phyloP scores from a whole-genome alignment of 2,329 filamentous ascomycete species.

The Sporothrix pseudoabietina region DNA sequence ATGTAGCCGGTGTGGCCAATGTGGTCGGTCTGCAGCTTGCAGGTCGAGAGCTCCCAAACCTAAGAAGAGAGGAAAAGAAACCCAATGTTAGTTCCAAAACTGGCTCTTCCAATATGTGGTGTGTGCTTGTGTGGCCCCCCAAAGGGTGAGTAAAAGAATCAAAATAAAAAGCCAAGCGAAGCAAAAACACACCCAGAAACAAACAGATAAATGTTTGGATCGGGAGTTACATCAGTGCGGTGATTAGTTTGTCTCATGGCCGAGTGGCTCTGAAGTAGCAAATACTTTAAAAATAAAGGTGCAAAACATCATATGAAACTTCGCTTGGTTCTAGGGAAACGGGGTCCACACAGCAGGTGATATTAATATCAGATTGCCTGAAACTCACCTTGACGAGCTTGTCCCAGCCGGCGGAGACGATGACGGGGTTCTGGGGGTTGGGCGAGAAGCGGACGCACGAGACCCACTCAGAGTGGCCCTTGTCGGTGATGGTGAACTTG shows the following conservation, averaged over 20 bases:
- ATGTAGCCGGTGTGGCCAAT: conserved; percentile 99
- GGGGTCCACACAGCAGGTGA: not conserved
- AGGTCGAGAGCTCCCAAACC: conserved; percentile 99
- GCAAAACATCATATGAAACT: conserved; percentile 83
- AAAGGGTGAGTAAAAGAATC: not conserved
- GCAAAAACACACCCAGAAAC: not conserved
- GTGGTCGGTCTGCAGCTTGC: conserved; percentile 99
- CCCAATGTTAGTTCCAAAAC: conserved; percentile 10
- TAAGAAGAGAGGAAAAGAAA: conserved; percentile 43
- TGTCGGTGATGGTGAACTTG: conserved; percentile 99
- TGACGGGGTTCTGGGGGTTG: conserved; percentile 99
- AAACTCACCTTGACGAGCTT: conserved; percentile 98
- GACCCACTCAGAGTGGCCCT: conserved; percentile 99
- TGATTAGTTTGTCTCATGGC: conserved; percentile 89
- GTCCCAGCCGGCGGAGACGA: conserved; percentile 98
- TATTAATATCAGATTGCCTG: not conserved
- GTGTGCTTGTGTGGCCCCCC: not conserved
- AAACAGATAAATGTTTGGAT: conserved; percentile 12
- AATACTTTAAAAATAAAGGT: conserved; percentile 80
- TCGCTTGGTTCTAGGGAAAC: not conserved
- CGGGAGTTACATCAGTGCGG: conserved; percentile 70
- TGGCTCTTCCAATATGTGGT: not conserved
- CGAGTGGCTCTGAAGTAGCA: conserved; percentile 99
- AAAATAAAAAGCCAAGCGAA: conserved; percentile 1
- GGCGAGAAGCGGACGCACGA: conserved; percentile 99